phyloP scores from a whole-genome alignment of 345 rosid genomes.

The Populus davidiana region DNA sequence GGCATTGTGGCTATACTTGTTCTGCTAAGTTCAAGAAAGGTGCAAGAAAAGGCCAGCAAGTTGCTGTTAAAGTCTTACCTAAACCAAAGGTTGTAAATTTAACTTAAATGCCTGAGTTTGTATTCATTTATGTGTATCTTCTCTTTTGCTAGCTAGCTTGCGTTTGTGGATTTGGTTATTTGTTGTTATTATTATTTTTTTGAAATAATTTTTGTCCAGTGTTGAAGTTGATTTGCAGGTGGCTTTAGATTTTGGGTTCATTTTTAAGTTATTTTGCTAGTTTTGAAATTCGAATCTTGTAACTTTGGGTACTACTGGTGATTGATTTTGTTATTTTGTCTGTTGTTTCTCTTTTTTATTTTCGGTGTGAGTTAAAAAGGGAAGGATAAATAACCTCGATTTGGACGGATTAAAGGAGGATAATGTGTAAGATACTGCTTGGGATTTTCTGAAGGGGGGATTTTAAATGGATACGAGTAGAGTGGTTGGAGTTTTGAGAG shows the following conservation, averaged over 20 bases:
- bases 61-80: constrained; percentile 92
- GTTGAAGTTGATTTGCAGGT: background rate
- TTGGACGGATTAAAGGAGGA: background rate
- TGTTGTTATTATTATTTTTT: too few relatives aligned
- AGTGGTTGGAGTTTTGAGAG: constrained; percentile 9
- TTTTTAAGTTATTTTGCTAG: background rate
- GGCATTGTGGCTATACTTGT: constrained; percentile 97
- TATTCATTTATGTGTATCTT: background rate
- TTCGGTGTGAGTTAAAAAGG: background rate
- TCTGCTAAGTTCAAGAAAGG: constrained; percentile 91
- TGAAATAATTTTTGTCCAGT: too few relatives aligned
- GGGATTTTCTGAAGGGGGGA: constrained; percentile 21
- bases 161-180: background rate
- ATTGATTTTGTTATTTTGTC: background rate
- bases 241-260: background rate
- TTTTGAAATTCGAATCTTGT: background rate
- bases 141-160: background rate
- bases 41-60: constrained; percentile 73
- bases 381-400: background rate
- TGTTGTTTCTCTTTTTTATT: too few relatives aligned
- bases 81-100: constrained; percentile 64
- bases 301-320: background rate
- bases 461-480: background rate
- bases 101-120: background rate
- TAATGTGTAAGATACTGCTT: background rate